Conservation (phyloP, 2,329 filamentous ascomycete species). For the Exophiala phaeomuriformis region DNA sequence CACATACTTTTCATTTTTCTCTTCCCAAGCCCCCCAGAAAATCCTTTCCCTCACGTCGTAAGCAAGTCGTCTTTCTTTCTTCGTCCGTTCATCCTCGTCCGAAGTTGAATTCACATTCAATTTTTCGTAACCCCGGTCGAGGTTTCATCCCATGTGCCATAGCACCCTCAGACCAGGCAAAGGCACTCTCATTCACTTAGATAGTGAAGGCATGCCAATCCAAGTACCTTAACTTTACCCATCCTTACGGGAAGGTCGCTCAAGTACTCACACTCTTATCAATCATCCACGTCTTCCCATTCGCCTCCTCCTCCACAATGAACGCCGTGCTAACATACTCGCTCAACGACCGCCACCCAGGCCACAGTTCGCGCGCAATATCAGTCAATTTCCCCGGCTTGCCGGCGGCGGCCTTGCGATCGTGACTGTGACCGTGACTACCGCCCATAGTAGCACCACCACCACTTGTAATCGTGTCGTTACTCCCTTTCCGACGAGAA, state of each 20-base stretch:
- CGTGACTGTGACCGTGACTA: background rate
- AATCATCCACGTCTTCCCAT: constrained; percentile 88
- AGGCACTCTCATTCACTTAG: too few species aligned
- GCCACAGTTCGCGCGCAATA: constrained; percentile 77
- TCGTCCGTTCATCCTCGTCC: too few species aligned
- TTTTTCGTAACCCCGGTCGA: too few species aligned
- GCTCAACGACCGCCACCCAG: constrained; percentile 80
- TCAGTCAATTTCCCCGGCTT: constrained; percentile 53
- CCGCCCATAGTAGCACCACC: background rate
- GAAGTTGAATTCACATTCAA: too few species aligned
- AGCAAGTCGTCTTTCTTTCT: too few species aligned
- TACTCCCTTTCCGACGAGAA: constrained; percentile 26
- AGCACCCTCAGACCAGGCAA: too few species aligned
- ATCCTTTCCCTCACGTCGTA: too few species aligned
- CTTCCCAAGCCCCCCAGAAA: too few species aligned
- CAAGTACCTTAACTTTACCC: too few species aligned
- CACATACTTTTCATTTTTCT: too few species aligned
- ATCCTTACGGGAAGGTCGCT: background rate
- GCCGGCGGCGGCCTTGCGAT: background rate
- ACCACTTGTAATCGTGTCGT: constrained; percentile 17
- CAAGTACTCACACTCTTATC: constrained; percentile 34
- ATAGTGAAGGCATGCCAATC: too few species aligned
- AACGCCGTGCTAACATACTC: constrained; percentile 95
- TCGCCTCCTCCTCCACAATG: constrained; percentile 86
- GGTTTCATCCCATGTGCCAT: too few species aligned